Evolutionary conservation across 805 yeast genomes (phyloP), one percentile per base, ranked within the genome.

Genomic region (Cyberlindnera japonica): DNA sequence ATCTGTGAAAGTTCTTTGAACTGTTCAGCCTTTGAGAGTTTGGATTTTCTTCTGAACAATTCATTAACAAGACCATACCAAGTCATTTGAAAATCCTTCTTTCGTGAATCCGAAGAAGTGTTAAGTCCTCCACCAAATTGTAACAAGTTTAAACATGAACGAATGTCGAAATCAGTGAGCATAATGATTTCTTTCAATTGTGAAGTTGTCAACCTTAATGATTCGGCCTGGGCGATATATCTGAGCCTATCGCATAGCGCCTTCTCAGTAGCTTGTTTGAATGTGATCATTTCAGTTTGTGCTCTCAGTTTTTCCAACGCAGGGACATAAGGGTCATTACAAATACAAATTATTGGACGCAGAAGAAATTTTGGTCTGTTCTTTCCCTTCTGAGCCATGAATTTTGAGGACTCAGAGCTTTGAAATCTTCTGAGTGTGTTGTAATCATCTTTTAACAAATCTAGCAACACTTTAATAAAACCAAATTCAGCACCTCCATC

Each of bases 291-390:
- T 53, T 91, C 96, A 47, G 91, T 78, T 44, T 72, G 64, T 0
- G 83, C 82, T 45, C 91, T 76, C 45, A 91, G 65, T 41, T 77
- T 79, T 38, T 87, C 95, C 62, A 91, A 67, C 1, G 85, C 77
- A 3, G 80, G 75, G 0, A 86, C 75, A 59, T 85, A 89, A 2
- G 85, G 71, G 55, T 93, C 95, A 56, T 91, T 93, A 58, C 97
- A 95, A 41, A 93, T 77, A 30, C 95, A 90, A 39, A 91, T 86
- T 15, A 93, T 87, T 2, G 98, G 98, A 49, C 98, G 71, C 51
- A 72, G 68, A 31, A 93, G 59, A 5, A 80, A 62, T 25, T 63
- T 66, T 10, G 66, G 60, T 35, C 57, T 63, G 37, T 61, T 65
- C 38, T 65, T 62, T 17, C 55, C 55, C 30, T 56, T 59, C 25